Base-by-base conservation (phyloP, 75 land plant genomes). In the Cupressus sempervirens region DNA sequence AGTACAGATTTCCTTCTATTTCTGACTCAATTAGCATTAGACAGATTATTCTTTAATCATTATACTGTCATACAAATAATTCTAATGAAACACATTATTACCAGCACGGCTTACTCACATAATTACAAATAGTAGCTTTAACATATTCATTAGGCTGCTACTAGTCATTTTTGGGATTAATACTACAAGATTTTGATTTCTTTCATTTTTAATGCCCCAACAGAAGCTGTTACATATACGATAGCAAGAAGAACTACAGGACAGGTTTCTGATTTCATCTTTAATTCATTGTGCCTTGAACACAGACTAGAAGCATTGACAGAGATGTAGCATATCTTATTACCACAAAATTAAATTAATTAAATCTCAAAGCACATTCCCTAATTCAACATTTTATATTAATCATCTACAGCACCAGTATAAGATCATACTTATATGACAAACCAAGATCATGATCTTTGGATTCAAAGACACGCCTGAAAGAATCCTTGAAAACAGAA, bases 401-500 rank as follows among this genome's bases (percentile, higher is more conserved):
- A 79, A n/a, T 43, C 50, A 45, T 79, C 46, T 79, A 79, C 23
- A 48, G 23, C 9, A 79, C 14, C 73, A 84, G 18, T 43, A 70
- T 15, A 86, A 87, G 48, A 38, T 20, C 95, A 87, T 92, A 96
- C 98, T 96, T 98, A 85, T 94, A 96, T 45, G 97, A 92, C 36
- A 98, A 86, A 80, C 92, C 93, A 84, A 96, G 96, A 38, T 93
- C 97, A 88, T 85, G 80, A 29, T 94, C 97, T 34, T 90, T 91
- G 9, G 93, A 79, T 82, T 94, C 97, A 83, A 96, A 96, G 81
- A 98, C 86, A 70, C 92, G 95, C 52, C 83, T 95, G 41, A 98
- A 87, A 40, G 99, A 96, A 54, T 96, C 99, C 88, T 96, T 98
- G 86, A 98, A 98, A 79, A 98, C 95, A 12, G 98, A 87, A 84